These are phyloP conservation scores for Suillus plorans DNA, from an alignment of 768 basidiomycete species.

Conservation along the genomic window DNA sequence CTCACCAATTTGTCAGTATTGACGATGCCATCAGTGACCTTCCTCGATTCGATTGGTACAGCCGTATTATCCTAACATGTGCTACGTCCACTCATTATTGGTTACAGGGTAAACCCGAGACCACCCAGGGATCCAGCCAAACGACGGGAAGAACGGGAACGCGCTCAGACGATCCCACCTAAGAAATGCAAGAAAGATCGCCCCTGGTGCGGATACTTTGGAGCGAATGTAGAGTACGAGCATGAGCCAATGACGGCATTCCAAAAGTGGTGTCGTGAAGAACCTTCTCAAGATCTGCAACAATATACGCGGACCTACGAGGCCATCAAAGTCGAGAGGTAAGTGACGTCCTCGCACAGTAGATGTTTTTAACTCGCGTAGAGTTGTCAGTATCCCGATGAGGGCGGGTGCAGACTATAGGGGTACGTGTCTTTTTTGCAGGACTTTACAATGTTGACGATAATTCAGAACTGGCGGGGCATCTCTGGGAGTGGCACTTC, in stretches of 20 bases:
- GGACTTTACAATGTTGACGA: not conserved
- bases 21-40: constrained; percentile 76
- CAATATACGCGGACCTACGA: constrained; percentile 63
- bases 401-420: constrained; percentile 61
- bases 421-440: constrained; percentile 35
- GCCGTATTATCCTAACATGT: not conserved
- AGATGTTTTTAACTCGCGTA: constrained; percentile 23
- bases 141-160: constrained; percentile 19
- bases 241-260: constrained; percentile 37
- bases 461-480: constrained; percentile 40
- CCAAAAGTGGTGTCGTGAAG: constrained; percentile 48
- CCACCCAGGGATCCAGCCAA: not conserved
- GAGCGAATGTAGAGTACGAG: constrained; percentile 30
- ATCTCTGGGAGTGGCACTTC: constrained; percentile 59
- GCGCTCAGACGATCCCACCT: constrained; percentile 24
- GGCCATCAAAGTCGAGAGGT: constrained; percentile 58
- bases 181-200: constrained; percentile 39
- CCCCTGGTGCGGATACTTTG: constrained; percentile 32
- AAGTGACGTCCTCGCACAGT: constrained; percentile 18
- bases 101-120: constrained; percentile 25
- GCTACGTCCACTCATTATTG: not conserved
- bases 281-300: constrained; percentile 53
- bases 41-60: constrained; percentile 72
- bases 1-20: constrained; percentile 58
- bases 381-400: constrained; percentile 62